phyloP scores from a whole-genome alignment of 2,329 filamentous ascomycete genomes.

The Diplodia intermedia region DNA sequence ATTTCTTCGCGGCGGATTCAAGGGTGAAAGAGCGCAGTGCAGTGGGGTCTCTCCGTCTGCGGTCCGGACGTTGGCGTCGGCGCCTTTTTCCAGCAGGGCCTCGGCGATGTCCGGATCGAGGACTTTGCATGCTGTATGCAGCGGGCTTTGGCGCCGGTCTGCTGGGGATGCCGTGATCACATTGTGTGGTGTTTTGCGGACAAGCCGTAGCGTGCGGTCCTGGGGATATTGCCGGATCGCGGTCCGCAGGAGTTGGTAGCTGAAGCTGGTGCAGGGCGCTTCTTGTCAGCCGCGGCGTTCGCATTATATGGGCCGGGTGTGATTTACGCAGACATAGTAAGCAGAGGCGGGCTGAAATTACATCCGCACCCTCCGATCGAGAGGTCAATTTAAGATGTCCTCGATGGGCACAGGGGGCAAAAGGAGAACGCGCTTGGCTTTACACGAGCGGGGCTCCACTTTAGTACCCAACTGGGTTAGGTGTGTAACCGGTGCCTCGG shows the following conservation, averaged over 20 bases:
- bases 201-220: conserved; percentile 18
- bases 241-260: conserved; percentile 21
- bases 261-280: neutral
- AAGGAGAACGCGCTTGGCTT: conserved; percentile 5
- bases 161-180: neutral
- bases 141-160: neutral
- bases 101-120: conserved; percentile 15
- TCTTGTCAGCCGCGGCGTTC: neutral
- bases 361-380: neutral
- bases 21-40: conserved; percentile 1
- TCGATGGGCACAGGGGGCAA: conserved; percentile 8
- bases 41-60: conserved; percentile 11
- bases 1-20: neutral
- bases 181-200: conserved; percentile 11
- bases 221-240: conserved; percentile 16
- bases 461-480: conserved; percentile 1
- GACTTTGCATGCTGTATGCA: conserved; percentile 5
- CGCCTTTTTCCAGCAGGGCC: conserved; percentile 21
- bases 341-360: neutral
- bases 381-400: conserved; percentile 6
- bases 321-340: conserved; percentile 15
- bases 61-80: neutral
- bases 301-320: neutral
- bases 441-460: conserved; percentile 10
- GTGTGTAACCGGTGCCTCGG: conserved; percentile 1